Percentiles rank a stretch among this genome's conserved stretches.
Evolutionary conservation across 305 asterid species (phyloP).

Genomic region (Fraxinus platypoda): DNA sequence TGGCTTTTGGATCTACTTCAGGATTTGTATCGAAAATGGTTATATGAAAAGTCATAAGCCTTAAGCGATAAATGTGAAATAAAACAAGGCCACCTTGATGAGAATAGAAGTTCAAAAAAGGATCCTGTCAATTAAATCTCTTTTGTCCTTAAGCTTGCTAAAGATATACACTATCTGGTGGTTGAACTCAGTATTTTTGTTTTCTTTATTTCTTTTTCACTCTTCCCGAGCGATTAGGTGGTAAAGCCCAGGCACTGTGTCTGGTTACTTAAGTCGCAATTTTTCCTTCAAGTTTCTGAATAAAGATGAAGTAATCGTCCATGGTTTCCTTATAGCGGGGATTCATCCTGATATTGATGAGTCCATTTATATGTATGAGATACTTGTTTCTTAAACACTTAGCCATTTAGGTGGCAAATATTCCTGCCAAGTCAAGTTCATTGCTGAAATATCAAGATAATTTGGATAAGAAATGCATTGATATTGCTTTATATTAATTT

Average conservation of each 20-base stretch:
- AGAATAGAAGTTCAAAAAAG: neutral
- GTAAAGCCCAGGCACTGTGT: neutral
- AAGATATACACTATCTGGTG: neutral
- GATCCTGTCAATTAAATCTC: neutral
- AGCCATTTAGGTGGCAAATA: neutral
- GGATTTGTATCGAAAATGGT: neutral
- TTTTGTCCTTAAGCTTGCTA: neutral
- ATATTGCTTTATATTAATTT: neutral
- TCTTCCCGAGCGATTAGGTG: neutral
- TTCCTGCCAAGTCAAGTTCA: neutral
- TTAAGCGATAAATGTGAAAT: neutral
- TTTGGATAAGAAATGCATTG: neutral
- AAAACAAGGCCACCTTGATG: neutral
- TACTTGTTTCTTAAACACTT: neutral
- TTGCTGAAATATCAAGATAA: neutral
- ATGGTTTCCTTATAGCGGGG: neutral
- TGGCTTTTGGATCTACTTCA: neutral
- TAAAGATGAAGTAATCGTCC: neutral
- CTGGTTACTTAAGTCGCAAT: neutral
- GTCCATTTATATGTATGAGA: neutral
- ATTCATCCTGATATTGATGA: neutral
- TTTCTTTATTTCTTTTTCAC: neutral
- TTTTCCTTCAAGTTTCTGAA: neutral
- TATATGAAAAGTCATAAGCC: neutral
- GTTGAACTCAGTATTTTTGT: neutral